Evolutionary conservation across 441 rosid species (phyloP), one percentile per base, ranked within the genome.

Genomic region (Kokia cookei): DNA sequence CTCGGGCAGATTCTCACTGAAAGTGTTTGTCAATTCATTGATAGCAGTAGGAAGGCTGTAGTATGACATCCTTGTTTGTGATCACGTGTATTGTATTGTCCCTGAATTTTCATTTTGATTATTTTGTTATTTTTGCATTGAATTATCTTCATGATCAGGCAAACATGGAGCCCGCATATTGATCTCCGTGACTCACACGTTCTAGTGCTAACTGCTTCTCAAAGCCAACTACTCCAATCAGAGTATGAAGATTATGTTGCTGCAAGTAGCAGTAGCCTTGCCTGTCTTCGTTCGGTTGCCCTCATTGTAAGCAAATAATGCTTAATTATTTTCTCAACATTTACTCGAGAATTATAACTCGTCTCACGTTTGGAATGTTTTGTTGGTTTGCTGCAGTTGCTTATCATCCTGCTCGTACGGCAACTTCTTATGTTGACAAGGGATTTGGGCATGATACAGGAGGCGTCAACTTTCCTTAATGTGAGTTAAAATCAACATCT

Each of bases 261-360:
- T 72, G 85, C 83, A 29, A 83, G 80, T 80, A 74, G 81, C 45
- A 72, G 84, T 74, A 87, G 91, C 82, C 75, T 82, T 76, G 87
- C 91, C 65, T 89, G 91, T 77, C 84, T 87, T 74, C 85, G 90
- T 15, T 77, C 86, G 17, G 84, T 84, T 73, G 89, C 93, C 59
- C 72, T 87, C 12, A 79, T 80, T 76, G 91, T 89, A 83, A 82
- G 93, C 66, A 59, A 70, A 32, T 27, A 27, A 17, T 10, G 45
- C 35, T 8, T 24, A 14, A 47, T n/a, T 54, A 27, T 24, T 59
- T 32, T 66, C 12, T 12, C 22, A 7, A 9, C 17, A 11, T 26
- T 60, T 72, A 27, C 14, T 53, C 3, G 17, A 10, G 42, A 40
- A 69, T 63, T 35, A 53, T 48, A 58, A 22, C 45, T 42, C 27